Evolutionary conservation across 2,329 filamentous ascomycete species (phyloP), one percentile per base, ranked within the genome.

Genomic region (Aphanoascus verrucosus): DNA sequence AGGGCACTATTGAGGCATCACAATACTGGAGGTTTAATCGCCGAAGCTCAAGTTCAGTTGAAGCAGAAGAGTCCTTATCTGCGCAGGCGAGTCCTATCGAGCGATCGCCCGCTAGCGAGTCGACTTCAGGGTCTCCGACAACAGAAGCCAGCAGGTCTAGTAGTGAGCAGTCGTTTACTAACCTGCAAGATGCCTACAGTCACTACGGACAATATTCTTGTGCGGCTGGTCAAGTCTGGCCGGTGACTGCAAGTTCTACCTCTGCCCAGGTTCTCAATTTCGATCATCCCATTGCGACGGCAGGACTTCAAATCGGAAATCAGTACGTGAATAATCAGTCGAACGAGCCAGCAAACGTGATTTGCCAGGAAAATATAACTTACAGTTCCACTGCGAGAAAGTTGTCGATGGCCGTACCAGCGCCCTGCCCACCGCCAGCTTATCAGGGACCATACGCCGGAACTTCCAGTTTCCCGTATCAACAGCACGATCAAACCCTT

Each of bases 51-150:
- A 68, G 69, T 45, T 68, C 63, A 53, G 66, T 64, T 44, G 66
- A 64, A 23, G 67, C 67, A 17, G 63, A 67, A n/a, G 68, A 69
- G 40, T 63, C 68, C 14, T 70, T 69, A 1, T 65, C 68, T 8
- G 66, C 69, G 17, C 55, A 45, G 28, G 19, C 51, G 34, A 53
- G 55, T 23, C 47, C 46, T 17, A 46, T 53, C n/a, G 47, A 49
- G 12, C 43, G 32, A 31, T 57, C 55, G 15, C 48, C 52, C 14
- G 28, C 42, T 8, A 55, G 48, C 19, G 55, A 55, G 12, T 52
- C 55, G 7, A 20, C 28, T 14, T 54, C 52, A 38, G 50, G 23
- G 14, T 54, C 52, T 14, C 28, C 49, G 9, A 23, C 43, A n/a
- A 49, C 52, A 5, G 52, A 57, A 19, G 14, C 42, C n/a, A 45